These are phyloP conservation scores for Saksenaea oblongispora DNA, from an alignment of 371 early-diverging fungal species.

Conservation along the genomic window DNA sequence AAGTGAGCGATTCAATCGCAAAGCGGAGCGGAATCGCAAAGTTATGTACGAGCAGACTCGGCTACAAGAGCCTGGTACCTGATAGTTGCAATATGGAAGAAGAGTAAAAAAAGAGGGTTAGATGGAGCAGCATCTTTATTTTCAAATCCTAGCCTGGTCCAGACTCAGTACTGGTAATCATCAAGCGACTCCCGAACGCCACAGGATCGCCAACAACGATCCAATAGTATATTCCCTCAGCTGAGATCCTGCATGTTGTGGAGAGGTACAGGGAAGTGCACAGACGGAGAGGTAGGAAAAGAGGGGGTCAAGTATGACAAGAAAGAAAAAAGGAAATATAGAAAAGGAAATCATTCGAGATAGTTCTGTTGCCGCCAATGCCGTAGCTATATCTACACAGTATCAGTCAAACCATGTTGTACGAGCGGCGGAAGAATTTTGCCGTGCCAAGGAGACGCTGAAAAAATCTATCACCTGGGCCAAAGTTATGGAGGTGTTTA, in stretches of 20 bases:
- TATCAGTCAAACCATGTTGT: not conserved
- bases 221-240: not conserved
- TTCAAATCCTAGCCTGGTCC: not conserved
- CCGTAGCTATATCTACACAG: not conserved
- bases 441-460: not conserved
- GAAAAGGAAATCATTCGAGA: not conserved
- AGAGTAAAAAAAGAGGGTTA: no score
- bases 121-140: not conserved
- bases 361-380: not conserved
- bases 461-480: not conserved
- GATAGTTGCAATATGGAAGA: no score
- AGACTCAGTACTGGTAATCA: not conserved
- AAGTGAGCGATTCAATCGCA: not conserved
- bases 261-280: not conserved
- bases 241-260: not conserved
- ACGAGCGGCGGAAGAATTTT: not conserved
- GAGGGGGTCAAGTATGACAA: not conserved
- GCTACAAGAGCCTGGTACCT: not conserved
- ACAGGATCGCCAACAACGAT: not conserved
- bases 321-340: not conserved
- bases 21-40: not conserved
- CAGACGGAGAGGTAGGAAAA: not conserved
- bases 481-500: not conserved
- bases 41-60: not conserved
- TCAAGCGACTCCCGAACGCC: not conserved